phyloP scores from a whole-genome alignment of 495 filamentous ascomycete genomes.

The Talaromyces proteolyticus region DNA sequence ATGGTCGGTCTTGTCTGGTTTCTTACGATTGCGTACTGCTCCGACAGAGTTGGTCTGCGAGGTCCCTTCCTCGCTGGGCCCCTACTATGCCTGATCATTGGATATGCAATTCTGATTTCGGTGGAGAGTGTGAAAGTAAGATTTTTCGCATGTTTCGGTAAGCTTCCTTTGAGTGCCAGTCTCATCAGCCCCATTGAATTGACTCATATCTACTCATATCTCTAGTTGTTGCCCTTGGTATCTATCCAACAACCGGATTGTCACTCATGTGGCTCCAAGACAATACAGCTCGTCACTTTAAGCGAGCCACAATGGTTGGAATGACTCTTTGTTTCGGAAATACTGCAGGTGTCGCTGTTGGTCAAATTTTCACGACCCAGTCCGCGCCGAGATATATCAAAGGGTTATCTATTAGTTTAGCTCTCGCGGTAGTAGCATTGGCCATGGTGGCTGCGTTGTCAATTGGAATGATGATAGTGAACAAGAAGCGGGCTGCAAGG shows the following conservation, averaged over 20 bases:
- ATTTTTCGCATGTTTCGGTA: slow-evolving; percentile 14
- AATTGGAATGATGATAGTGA: slow-evolving; percentile 7
- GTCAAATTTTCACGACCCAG: slow-evolving; percentile 11
- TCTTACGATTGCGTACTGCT: slow-evolving; percentile 7
- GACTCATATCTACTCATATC: not conserved
- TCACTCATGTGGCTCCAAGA: slow-evolving; percentile 14
- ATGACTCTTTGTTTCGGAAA: slow-evolving; percentile 12
- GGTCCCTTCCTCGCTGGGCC: slow-evolving; percentile 11
- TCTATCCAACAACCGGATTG: slow-evolving; percentile 13
- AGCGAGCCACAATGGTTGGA: slow-evolving; percentile 12
- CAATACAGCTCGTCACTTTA: slow-evolving; percentile 14
- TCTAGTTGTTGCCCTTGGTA: slow-evolving; percentile 11
- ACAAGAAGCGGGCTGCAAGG: slow-evolving; percentile 5
- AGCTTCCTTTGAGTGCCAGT: not conserved
- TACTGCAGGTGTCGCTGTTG: slow-evolving; percentile 12
- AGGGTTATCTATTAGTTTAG: slow-evolving; percentile 8
- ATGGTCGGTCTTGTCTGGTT: slow-evolving; percentile 10
- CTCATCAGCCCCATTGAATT: slow-evolving; percentile 1
- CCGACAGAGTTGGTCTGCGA: slow-evolving; percentile 6
- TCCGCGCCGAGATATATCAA: slow-evolving; percentile 8
- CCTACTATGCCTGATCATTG: slow-evolving; percentile 10
- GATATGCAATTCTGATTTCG: slow-evolving; percentile 12
- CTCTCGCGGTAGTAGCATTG: slow-evolving; percentile 8
- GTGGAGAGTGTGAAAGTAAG: slow-evolving; percentile 8
- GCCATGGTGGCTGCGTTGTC: slow-evolving; percentile 7